phyloP scores from a whole-genome alignment of 1,284 basidiomycete species.

The Stygiomarasmius scandens region DNA sequence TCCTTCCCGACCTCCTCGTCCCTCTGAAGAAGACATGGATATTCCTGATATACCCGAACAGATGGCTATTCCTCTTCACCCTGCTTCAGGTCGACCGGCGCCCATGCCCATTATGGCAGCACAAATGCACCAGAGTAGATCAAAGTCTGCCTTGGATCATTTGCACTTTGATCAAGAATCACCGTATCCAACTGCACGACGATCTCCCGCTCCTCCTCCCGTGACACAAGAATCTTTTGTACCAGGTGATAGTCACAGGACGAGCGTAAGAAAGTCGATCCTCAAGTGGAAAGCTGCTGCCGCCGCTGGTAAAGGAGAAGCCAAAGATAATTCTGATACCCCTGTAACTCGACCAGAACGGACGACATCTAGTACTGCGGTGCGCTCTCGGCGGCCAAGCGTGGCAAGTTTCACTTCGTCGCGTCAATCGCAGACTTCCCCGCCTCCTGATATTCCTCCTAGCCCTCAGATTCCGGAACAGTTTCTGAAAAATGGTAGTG shows the following conservation, averaged over 20 bases:
- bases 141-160: constrained; percentile 39
- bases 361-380: not conserved
- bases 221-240: constrained; percentile 18
- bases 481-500: constrained; percentile 22
- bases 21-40: constrained; percentile 41
- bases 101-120: constrained; percentile 19
- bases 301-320: constrained; percentile 23
- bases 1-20: constrained; percentile 34
- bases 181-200: constrained; percentile 49
- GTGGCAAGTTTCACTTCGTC: constrained; percentile 34
- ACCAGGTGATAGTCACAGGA: constrained; percentile 34
- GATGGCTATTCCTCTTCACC: constrained; percentile 15
- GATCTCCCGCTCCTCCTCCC: constrained; percentile 18
- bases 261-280: constrained; percentile 65
- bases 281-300: constrained; percentile 59
- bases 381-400: constrained; percentile 32
- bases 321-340: constrained; percentile 25
- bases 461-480: constrained; percentile 50
- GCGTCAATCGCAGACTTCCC: constrained; percentile 28
- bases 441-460: constrained; percentile 44
- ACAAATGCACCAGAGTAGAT: constrained; percentile 31
- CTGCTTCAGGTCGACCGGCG: constrained; percentile 12
- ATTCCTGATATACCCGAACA: constrained; percentile 36
- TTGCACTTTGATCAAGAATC: constrained; percentile 70
- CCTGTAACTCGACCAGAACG: constrained; percentile 8